phyloP scores from a whole-genome alignment of 2,329 filamentous ascomycete genomes.

The Aureobasidium sp. region DNA sequence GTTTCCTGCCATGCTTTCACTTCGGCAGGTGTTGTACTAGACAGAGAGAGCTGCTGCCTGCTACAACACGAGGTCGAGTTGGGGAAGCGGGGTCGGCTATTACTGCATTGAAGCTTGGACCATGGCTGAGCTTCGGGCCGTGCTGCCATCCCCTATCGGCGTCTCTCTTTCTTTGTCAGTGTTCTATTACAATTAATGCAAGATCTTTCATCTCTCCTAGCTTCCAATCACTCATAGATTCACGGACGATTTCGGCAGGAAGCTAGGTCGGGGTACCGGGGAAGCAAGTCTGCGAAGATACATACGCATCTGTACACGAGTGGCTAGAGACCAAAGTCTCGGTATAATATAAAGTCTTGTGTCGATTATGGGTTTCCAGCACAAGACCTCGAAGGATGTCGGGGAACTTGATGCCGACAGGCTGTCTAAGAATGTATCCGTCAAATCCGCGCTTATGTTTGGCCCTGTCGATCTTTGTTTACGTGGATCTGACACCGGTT shows the following conservation, averaged over 20 bases:
- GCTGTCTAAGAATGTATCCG: neutral
- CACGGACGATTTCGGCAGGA: neutral
- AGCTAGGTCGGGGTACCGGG: neutral
- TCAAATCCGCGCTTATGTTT: neutral
- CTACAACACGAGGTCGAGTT: neutral
- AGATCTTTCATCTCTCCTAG: too few relatives aligned
- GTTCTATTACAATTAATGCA: too few relatives aligned
- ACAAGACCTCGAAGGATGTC: neutral
- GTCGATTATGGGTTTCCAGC: neutral
- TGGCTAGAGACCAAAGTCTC: neutral
- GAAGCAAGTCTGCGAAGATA: neutral
- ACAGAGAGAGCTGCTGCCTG: neutral
- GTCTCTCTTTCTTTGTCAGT: too few relatives aligned
- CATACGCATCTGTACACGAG: neutral
- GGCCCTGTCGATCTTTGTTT: neutral
- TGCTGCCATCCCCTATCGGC: too few relatives aligned
- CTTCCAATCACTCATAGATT: neutral
- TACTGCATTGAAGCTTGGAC: neutral
- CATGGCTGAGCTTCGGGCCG: neutral
- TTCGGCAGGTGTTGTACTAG: neutral
- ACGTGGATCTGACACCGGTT: neutral
- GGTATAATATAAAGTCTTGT: neutral
- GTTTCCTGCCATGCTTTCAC: neutral
- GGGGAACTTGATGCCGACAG: neutral
- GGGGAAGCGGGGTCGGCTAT: slow-evolving; percentile 8